These are phyloP conservation scores for Colletotrichum navitas DNA, from an alignment of 2,329 filamentous ascomycete species.

Conservation along the genomic window DNA sequence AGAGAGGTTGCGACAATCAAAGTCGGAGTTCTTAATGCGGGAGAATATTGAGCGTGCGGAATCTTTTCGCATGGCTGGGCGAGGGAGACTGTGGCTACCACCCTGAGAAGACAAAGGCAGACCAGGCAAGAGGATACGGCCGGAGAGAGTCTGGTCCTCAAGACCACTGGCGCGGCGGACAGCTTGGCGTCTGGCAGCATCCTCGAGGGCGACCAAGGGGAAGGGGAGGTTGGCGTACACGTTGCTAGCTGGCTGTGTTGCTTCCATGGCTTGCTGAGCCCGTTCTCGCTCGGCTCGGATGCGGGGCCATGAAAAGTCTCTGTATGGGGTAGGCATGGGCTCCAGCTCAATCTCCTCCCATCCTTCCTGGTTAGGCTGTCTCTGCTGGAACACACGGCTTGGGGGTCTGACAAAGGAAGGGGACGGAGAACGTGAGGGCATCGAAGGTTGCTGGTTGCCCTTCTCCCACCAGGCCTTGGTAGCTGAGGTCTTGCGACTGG, in stretches of 20 bases:
- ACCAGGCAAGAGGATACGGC: constrained; percentile 17
- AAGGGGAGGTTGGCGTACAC: constrained; percentile 28
- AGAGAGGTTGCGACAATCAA: constrained; percentile 3
- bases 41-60: constrained; percentile 27
- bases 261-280: background rate
- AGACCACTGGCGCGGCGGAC: constrained; percentile 41
- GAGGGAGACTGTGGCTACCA: constrained; percentile 8
- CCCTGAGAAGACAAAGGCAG: constrained; percentile 17
- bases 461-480: constrained; percentile 30
- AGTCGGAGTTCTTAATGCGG: constrained; percentile 19
- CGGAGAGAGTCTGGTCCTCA: constrained; percentile 42
- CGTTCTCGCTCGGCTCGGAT: constrained; percentile 3
- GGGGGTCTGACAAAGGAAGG: constrained; percentile 15
- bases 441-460: no score
- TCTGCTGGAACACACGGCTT: background rate
- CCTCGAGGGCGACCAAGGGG: constrained; percentile 31
- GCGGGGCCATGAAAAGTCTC: background rate
- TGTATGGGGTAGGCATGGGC: background rate
- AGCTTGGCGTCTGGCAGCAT: constrained; percentile 36
- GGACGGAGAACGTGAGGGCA: constrained; percentile 1
- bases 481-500: background rate
- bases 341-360: constrained; percentile 36
- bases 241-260: background rate
- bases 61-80: constrained; percentile 10
- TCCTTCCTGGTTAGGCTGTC: constrained; percentile 8